Evolutionary conservation across 1,284 basidiomycete species (phyloP), one percentile per base, ranked within the genome.

Genomic region (Heterobasidion irregulare): DNA sequence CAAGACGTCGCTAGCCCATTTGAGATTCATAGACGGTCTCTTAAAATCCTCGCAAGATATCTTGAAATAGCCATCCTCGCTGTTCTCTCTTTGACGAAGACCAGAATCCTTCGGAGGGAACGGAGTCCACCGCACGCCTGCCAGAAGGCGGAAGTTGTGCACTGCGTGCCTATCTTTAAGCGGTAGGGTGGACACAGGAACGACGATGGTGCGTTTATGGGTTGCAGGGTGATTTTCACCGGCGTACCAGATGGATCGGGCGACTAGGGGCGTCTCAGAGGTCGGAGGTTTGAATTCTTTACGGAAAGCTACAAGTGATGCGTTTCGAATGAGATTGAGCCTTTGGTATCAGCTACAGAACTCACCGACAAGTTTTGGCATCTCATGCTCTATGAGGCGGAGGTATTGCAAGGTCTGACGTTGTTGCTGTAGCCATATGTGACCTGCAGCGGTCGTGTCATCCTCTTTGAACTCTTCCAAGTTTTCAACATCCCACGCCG

Each of bases 1-100:
- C 52, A 95, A 68, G 9, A 82, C 78, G 64, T 94, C 91, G 63
- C 86, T 88, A 19, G 84, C 86, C 84, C 88, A 92, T 68, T 93
- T 93, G 61, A 93, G 70, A 69, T 95, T 95, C 87, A 89, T 86
- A 26, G 82, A 76, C 1, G 83, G 77, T 61, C 82, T 76, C 3
- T 84, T 82, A 68, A 91, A 92, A 66, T 88, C 81, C 63, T 94
- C 93, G 66, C 89, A 91, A 1, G 88, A 80, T 57, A 95, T 89
- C 71, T 92, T 93, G 66, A 95, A 75, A 70, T 80, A 94, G 8
- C 92, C 92, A 56, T 90, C 78, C 56, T 75, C 77, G 63, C 79
- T 81, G 43, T 69, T 69, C 38, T 71, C 69, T 52, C 76, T 72
- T 16, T 66, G 58, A 18, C 61, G 68, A 68, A 72, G 72, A 59